These are phyloP conservation scores for Lepidopterella palustris DNA, from an alignment of 495 filamentous ascomycete genomes.

Conservation along the genomic window DNA sequence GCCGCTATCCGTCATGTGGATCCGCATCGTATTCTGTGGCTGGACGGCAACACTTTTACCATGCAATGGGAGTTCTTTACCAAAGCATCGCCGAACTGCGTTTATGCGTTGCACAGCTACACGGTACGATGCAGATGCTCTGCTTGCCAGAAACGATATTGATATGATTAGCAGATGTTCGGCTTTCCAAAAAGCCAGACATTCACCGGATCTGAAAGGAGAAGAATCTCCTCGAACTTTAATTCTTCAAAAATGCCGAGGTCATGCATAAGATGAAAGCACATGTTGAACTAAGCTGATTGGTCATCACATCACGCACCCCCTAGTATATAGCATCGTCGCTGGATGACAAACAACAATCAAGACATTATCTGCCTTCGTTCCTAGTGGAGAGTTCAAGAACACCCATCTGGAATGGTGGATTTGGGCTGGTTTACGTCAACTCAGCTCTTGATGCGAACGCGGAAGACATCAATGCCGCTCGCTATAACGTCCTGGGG, in stretches of 20 bases:
- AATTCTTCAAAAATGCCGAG: conserved; percentile 50
- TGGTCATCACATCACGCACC: too few relatives aligned
- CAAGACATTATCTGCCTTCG: too few relatives aligned
- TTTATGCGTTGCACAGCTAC: conserved; percentile 61
- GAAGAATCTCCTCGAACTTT: conserved; percentile 41
- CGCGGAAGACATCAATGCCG: conserved; percentile 43
- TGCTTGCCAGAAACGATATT: neutral
- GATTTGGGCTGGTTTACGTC: conserved; percentile 60
- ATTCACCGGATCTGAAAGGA: conserved; percentile 49
- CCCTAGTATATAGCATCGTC: too few relatives aligned
- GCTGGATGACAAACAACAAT: too few relatives aligned
- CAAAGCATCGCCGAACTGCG: conserved; percentile 47
- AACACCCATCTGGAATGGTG: conserved; percentile 60
- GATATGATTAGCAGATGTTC: conserved; percentile 28
- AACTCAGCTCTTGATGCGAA: conserved; percentile 37
- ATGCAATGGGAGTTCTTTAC: conserved; percentile 49
- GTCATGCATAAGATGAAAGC: conserved; percentile 51
- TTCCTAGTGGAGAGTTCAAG: too few relatives aligned
- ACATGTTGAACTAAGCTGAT: too few relatives aligned
- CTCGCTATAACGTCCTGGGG: conserved; percentile 48
- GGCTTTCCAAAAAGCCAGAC: conserved; percentile 51
- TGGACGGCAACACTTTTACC: conserved; percentile 61
- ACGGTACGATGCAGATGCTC: conserved; percentile 20
- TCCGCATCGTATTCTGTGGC: conserved; percentile 55
- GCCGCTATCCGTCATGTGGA: conserved; percentile 54